Evolutionary conservation across 2,329 filamentous ascomycete species (phyloP).

Genomic region (Paraphoma sp.): DNA sequence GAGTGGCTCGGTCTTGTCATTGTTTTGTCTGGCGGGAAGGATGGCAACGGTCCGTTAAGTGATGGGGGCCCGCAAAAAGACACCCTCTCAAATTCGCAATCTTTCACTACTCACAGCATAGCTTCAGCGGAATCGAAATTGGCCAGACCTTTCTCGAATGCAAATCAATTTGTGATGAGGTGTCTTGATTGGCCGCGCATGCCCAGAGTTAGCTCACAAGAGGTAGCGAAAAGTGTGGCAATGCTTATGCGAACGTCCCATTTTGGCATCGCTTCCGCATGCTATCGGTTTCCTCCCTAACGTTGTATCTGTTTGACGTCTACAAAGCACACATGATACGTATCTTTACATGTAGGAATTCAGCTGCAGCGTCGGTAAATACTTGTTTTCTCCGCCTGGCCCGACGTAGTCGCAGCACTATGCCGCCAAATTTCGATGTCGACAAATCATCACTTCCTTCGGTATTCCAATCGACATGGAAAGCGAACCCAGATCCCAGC

Average conservation of each 20-base stretch:
- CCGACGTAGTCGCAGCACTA: not conserved
- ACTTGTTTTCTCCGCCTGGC: not conserved
- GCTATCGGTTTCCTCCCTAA: not conserved
- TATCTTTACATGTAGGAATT: not conserved
- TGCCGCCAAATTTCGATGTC: conserved; percentile 15
- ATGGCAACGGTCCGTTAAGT: not conserved
- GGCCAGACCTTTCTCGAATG: too few species aligned
- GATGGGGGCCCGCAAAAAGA: too few species aligned
- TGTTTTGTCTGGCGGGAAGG: not conserved
- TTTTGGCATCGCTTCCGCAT: not conserved
- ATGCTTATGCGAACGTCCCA: not conserved
- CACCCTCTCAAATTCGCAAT: too few species aligned
- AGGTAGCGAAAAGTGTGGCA: too few species aligned
- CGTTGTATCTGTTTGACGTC: not conserved
- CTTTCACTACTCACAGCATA: too few species aligned
- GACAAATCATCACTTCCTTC: conserved; percentile 37
- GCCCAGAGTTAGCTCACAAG: too few species aligned
- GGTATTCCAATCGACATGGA: conserved; percentile 39
- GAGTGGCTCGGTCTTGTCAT: not conserved
- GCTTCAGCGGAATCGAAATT: too few species aligned
- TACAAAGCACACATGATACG: not conserved
- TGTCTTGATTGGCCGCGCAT: too few species aligned
- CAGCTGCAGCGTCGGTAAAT: not conserved
- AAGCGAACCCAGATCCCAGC: conserved; percentile 37
- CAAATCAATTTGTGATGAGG: too few species aligned